Evolutionary conservation across 2,329 filamentous ascomycete species (phyloP).

Genomic region (Talaromyces sp.): DNA sequence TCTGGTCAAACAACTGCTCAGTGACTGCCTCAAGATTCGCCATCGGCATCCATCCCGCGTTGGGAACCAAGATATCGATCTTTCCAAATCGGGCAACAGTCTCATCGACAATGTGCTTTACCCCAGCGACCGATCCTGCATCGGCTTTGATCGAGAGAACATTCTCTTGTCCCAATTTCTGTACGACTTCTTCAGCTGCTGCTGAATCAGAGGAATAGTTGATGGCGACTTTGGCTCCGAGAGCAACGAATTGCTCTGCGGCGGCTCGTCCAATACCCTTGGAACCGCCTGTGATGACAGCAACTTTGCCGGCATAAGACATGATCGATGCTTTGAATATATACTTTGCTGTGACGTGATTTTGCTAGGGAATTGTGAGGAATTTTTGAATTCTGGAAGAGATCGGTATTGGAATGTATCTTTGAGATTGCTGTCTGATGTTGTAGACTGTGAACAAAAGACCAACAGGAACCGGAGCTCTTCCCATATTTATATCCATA

Average conservation of each 20-base stretch:
- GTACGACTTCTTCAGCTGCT: slow-evolving; percentile 54
- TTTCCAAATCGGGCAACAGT: slow-evolving; percentile 51
- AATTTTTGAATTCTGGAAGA: neutral
- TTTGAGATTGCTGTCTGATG: neutral
- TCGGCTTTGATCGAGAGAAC: slow-evolving; percentile 57
- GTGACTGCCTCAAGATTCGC: slow-evolving; percentile 49
- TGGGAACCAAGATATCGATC: slow-evolving; percentile 58
- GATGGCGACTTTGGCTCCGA: slow-evolving; percentile 46
- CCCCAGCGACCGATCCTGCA: slow-evolving; percentile 44
- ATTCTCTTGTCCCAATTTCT: slow-evolving; percentile 43
- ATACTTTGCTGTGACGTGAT: neutral
- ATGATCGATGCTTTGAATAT: slow-evolving; percentile 13
- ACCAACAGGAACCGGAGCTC: neutral
- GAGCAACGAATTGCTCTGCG: slow-evolving; percentile 35
- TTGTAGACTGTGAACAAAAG: neutral
- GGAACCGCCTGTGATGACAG: slow-evolving; percentile 41
- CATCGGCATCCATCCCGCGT: slow-evolving; percentile 53
- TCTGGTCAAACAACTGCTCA: slow-evolving; percentile 51
- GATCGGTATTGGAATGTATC: neutral
- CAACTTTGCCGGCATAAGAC: slow-evolving; percentile 31
- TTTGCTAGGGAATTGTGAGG: neutral
- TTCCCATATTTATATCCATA: neutral
- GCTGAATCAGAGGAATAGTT: slow-evolving; percentile 57
- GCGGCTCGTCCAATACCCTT: slow-evolving; percentile 42
- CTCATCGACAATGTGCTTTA: slow-evolving; percentile 49